Base-by-base conservation (phyloP, 768 basidiomycete species). In the Gyrodon lividus region DNA sequence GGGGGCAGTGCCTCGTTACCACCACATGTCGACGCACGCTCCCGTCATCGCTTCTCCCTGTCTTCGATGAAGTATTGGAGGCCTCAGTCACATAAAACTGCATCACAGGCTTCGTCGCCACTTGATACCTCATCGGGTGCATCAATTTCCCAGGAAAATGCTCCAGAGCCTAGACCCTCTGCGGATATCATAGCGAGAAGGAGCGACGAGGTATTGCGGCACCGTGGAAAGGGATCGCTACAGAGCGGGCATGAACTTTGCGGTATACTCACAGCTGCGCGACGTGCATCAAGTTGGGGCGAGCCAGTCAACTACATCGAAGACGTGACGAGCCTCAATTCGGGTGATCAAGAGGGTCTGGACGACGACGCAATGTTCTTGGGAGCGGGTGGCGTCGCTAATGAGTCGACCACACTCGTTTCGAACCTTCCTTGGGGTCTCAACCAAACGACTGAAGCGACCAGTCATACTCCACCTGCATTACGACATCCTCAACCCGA, bases 241-340 rank as follows among this genome's bases (percentile, higher is more conserved):
- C 67, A 52, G 20, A 64, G 62, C 19, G 47, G 59, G 40, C 60
- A 63, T 54, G 64, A 66, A 26, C 50, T 58, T 47, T 54, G 61
- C 38, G 65, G 71, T 6, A 44, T 52, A 46, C 60, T 77, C 37
- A 72, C 72, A 12, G 74, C 76, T 28, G 81, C 79, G 23, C 73
- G 79, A 52, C 73, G 85, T 5, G 84, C 85, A 9, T 82, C 83
- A 44, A 85, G 83, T 59, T 86, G 84, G 84, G 83, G 81, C 0
- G 82, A 72, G 10, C 64, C 74, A 14, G 72, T 69, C 57, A 75
- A 63, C 62, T 64, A 68, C 57, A 47, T 70, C 59, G 74, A 74
- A 40, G 74, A 75, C 38, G 68, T 75, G 57, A 71, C 64, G 37
- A 77, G 74, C 49, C 54, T 80, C 41, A 72, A 78, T 51, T 75